These are phyloP conservation scores for Graphilbum sp. DNA, from an alignment of 2,329 filamentous ascomycete genomes.

Conservation along the genomic window DNA sequence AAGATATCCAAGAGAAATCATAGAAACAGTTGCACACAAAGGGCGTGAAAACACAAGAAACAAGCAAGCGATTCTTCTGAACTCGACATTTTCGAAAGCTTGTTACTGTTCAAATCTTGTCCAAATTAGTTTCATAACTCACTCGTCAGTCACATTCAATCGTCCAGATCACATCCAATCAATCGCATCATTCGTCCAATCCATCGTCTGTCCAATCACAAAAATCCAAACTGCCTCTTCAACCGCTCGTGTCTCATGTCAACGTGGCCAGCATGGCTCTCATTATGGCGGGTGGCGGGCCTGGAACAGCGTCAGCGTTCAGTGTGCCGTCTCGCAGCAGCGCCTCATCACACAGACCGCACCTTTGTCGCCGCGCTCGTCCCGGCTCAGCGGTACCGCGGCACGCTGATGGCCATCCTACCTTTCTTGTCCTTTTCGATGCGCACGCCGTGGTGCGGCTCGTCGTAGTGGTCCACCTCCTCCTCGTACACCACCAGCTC, in stretches of 20 bases:
- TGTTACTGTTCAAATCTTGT: too few relatives aligned
- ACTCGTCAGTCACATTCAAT: too few relatives aligned
- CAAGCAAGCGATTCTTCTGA: too few relatives aligned
- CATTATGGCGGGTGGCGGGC: conserved; percentile 7
- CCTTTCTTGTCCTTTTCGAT: conserved; percentile 88
- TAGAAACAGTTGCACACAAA: too few relatives aligned
- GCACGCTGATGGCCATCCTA: conserved; percentile 80
- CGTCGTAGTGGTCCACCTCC: conserved; percentile 36
- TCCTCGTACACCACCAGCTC: conserved; percentile 49
- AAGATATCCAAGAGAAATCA: too few relatives aligned
- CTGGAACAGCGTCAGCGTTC: too few relatives aligned
- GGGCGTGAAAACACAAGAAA: too few relatives aligned
- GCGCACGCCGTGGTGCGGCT: conserved; percentile 40
- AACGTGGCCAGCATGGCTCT: conserved; percentile 9
- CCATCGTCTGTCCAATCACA: neutral
- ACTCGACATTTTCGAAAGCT: too few relatives aligned
- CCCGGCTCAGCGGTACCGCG: conserved; percentile 46
- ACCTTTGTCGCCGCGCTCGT: conserved; percentile 10
- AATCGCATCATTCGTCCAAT: neutral
- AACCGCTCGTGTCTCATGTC: conserved; percentile 4
- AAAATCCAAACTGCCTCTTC: neutral
- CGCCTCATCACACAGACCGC: too few relatives aligned
- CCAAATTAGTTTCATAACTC: too few relatives aligned
- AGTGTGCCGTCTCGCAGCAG: too few relatives aligned
- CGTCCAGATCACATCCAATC: too few relatives aligned